phyloP scores from a whole-genome alignment of 441 rosid genomes.

The Euphorbia celastroides region DNA sequence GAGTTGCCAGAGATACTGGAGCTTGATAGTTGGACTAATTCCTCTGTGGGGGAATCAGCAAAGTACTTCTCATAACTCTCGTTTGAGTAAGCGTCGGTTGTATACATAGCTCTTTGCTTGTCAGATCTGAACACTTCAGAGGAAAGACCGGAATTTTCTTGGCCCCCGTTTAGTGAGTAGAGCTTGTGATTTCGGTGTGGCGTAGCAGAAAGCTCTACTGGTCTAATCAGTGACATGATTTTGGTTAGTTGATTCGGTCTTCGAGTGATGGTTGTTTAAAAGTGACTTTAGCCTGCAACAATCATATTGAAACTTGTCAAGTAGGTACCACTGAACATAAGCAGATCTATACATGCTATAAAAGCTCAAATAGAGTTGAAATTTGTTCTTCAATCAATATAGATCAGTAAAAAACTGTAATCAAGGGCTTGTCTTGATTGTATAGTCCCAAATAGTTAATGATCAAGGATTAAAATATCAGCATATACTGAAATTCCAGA shows the following conservation, averaged over 20 bases:
- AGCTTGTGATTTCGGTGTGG: slow-evolving; percentile 53
- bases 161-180: too few relatives aligned
- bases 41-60: slow-evolving; percentile 66
- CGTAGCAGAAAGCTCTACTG: slow-evolving; percentile 48
- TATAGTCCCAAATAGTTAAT: too few relatives aligned
- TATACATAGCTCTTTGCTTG: slow-evolving; percentile 45
- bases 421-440: background rate
- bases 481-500: background rate
- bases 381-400: background rate
- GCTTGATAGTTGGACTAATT: slow-evolving; percentile 43
- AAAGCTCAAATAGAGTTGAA: background rate
- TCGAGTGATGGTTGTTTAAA: slow-evolving; percentile 10
- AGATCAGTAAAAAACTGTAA: background rate
- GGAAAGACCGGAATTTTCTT: too few relatives aligned
- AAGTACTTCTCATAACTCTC: slow-evolving; percentile 83
- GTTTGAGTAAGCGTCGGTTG: slow-evolving; percentile 48
- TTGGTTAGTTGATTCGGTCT: slow-evolving; percentile 23
- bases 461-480: background rate
- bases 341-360: background rate
- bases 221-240: slow-evolving; percentile 64
- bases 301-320: slow-evolving; percentile 7
- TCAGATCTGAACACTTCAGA: too few relatives aligned
- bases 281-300: slow-evolving; percentile 19
- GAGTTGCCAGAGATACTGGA: slow-evolving; percentile 54
- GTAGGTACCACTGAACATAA: background rate